Evolutionary conservation across 169 alveolate genomes (phyloP), one percentile per base, ranked within the genome.

Genomic region (Prorocentrum cordatum): DNA sequence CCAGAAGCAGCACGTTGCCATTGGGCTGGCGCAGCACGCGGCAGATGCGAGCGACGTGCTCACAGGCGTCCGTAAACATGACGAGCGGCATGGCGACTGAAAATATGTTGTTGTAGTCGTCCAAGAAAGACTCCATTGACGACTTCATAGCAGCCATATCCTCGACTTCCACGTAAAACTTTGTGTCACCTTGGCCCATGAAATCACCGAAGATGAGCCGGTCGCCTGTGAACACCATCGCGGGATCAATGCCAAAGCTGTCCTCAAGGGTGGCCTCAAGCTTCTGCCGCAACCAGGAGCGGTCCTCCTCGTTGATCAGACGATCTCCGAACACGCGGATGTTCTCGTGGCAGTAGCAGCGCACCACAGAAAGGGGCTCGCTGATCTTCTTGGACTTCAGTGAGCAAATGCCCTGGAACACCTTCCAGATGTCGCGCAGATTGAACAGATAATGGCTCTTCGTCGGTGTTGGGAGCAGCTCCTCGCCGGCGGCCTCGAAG

Each of bases 1-100:
- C 98, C 33, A 96, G 92, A 32, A 95, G 83, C 54, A 96, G 93
- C 4, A 97, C 96, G 80, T 96, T 95, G 50, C 98, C 98, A 31
- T 93, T 92, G 4, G 98, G 97, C 91, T 95, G 94, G 66, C 97
- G 80, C 33, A 96, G 93, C 70, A 95, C 95, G 27, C 98, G 83
- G 66, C 96, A 93, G 22, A 96, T 95, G 50, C 98, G 93, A 2
- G 97, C 93, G 29, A 96, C 97, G 91, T 96, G 98, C 72, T 96
- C 97, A 73, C 98, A 96, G 38, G 98, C 98, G 93, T 96, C 98
- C 42, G 95, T 93, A 92, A 96, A 96, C 98, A 96, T 96, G 47
- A 96, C 98, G 58, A 96, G 93, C 35, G 95, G 96, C 98, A 96
- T 96, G 83, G 92, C 95, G 42, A 94, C 95, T 71, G 95, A 94